Conservation (phyloP, 108 stramenopile genomes). For the Stephanodiscus minutulus region DNA sequence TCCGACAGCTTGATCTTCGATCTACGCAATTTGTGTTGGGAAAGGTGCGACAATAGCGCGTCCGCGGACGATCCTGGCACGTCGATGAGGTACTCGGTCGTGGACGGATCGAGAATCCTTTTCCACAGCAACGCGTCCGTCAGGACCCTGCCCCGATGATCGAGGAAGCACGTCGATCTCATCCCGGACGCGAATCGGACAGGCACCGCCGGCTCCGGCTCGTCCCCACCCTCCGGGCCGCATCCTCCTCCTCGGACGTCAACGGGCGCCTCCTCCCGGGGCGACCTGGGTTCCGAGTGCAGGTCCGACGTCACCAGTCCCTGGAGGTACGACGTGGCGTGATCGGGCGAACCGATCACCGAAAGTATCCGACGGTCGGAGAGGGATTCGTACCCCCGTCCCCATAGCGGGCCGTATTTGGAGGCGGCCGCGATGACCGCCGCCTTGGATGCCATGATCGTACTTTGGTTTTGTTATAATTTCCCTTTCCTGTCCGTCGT, state of each 20-base stretch:
- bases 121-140: constrained; percentile 87
- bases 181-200: constrained; percentile 66
- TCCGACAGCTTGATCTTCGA: constrained; percentile 68
- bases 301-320: constrained; percentile 81
- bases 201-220: constrained; percentile 11
- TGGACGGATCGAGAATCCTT: constrained; percentile 10
- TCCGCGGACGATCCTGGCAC: constrained; percentile 67
- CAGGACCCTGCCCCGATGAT: constrained; percentile 80
- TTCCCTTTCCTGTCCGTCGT: too few species aligned
- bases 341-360: constrained; percentile 60
- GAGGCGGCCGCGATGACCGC: constrained; percentile 23
- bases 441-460: constrained; percentile 33
- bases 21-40: constrained; percentile 71
- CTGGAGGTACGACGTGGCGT: constrained; percentile 76
- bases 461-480: too few species aligned
- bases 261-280: constrained; percentile 45
- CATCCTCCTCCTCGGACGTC: neutral
- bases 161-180: constrained; percentile 76
- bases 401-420: constrained; percentile 74
- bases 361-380: constrained; percentile 71
- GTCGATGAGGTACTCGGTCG: constrained; percentile 71
- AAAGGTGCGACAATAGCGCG: constrained; percentile 61
- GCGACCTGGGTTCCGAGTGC: constrained; percentile 50
- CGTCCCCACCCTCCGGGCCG: constrained; percentile 8
- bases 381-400: constrained; percentile 80